A percentile compares a stretch with the other conserved stretches of the same genome.
Evolutionary conservation across 2,329 filamentous ascomycete genomes (phyloP).

Genomic region (Calonectria multiphialidica): DNA sequence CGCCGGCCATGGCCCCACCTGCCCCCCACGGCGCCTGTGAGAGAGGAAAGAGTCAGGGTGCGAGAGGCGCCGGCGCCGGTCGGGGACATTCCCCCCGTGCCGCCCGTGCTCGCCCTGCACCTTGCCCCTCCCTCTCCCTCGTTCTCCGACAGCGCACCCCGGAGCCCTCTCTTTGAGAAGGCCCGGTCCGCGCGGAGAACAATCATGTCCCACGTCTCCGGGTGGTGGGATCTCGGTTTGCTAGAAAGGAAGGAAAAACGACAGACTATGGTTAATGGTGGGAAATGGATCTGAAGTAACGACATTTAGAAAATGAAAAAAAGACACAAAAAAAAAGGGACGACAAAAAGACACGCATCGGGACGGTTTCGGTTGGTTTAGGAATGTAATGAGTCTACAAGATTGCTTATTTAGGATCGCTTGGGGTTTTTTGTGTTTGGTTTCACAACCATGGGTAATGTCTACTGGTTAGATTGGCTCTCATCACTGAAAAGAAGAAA

Average conservation of each 20-base stretch:
- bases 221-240: conserved; percentile 67
- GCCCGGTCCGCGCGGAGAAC: conserved; percentile 58
- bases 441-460: conserved; percentile 38
- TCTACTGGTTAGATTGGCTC: conserved; percentile 45
- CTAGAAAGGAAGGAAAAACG: conserved; percentile 62
- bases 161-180: conserved; percentile 42
- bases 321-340: background rate
- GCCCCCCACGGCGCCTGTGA: conserved; percentile 51
- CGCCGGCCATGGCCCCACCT: conserved; percentile 48
- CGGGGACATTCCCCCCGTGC: conserved; percentile 46
- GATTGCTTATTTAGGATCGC: conserved; percentile 24
- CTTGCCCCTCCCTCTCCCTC: conserved; percentile 34
- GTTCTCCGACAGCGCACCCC: conserved; percentile 30
- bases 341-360: background rate
- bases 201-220: conserved; percentile 61
- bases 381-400: conserved; percentile 26
- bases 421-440: conserved; percentile 30
- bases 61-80: conserved; percentile 44
- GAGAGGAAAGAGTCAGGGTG: conserved; percentile 36
- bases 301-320: background rate
- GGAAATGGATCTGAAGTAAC: conserved; percentile 26
- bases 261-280: conserved; percentile 48
- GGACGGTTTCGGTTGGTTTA: conserved; percentile 17
- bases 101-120: conserved; percentile 41
- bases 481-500: conserved; percentile 33